Evolutionary conservation across 768 basidiomycete genomes (phyloP).

Genomic region (Nevesoporus exiguus): DNA sequence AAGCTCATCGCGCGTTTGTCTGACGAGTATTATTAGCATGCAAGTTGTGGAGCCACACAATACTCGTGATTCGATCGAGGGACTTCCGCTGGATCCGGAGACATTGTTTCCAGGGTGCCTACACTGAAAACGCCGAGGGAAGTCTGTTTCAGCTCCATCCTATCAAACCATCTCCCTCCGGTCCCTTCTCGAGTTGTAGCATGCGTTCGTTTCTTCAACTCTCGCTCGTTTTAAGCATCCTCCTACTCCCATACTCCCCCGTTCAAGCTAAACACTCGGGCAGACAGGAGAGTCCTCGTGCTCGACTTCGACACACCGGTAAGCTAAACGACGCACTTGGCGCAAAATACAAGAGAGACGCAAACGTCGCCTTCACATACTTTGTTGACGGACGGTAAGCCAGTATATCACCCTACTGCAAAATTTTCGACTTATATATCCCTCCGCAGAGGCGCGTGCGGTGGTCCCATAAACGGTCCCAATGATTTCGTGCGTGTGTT

Average conservation of each 20-base stretch:
- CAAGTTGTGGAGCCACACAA: too few relatives aligned
- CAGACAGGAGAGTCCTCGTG: constrained; percentile 11
- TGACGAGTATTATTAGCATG: too few relatives aligned
- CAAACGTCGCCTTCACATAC: constrained; percentile 24
- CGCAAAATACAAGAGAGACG: constrained; percentile 17
- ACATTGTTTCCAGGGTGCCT: too few relatives aligned
- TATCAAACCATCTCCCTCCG: not conserved
- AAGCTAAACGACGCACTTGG: not conserved
- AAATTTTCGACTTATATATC: not conserved
- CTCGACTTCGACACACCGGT: constrained; percentile 7
- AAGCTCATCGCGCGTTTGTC: too few relatives aligned
- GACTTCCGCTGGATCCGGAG: too few relatives aligned
- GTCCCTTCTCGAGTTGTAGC: constrained; percentile 11
- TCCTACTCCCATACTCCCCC: constrained; percentile 13
- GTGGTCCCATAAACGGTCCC: constrained; percentile 15
- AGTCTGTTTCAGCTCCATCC: not conserved
- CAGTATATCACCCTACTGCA: not conserved
- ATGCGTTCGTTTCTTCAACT: constrained; percentile 29
- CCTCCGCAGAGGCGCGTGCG: constrained; percentile 41
- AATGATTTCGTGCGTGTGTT: constrained; percentile 25
- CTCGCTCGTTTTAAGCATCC: constrained; percentile 21
- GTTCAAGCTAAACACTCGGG: constrained; percentile 6
- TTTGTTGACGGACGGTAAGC: constrained; percentile 27
- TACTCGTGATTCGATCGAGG: too few relatives aligned
- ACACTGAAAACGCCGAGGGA: too few relatives aligned